Conservation (phyloP, 2,329 filamentous ascomycete genomes). For the Graphilbum fragrans region DNA sequence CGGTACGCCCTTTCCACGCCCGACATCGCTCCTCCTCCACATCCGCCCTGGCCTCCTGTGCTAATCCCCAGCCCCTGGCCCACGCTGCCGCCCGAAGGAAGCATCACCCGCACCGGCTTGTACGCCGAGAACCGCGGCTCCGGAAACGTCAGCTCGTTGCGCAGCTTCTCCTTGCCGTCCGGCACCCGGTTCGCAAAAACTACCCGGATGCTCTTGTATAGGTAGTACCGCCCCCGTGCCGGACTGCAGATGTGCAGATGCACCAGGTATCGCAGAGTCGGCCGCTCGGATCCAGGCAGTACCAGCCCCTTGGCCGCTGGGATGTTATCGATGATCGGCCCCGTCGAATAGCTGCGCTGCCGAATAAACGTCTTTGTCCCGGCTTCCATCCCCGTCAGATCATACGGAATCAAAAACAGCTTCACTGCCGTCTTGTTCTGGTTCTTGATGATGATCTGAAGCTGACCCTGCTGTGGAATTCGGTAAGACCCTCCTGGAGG, state of each 20-base stretch:
- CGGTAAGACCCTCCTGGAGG: constrained; percentile 85
- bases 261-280: constrained; percentile 76
- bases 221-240: constrained; percentile 68
- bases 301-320: constrained; percentile 19
- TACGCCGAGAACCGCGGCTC: constrained; percentile 81
- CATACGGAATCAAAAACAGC: constrained; percentile 86
- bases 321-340: constrained; percentile 59
- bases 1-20: constrained; percentile 48
- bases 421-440: constrained; percentile 98
- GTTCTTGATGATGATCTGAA: constrained; percentile 97
- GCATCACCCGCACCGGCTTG: constrained; percentile 51
- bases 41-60: neutral
- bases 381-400: constrained; percentile 81
- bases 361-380: constrained; percentile 94
- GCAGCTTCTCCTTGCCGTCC: constrained; percentile 84
- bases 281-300: constrained; percentile 40
- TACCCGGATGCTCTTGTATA: constrained; percentile 85
- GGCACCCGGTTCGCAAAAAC: constrained; percentile 96
- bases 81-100: constrained; percentile 15
- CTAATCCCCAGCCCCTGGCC: neutral
- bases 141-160: constrained; percentile 80
- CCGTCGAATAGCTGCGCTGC: constrained; percentile 84
- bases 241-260: constrained; percentile 90
- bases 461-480: constrained; percentile 83
- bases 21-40: constrained; percentile 26